A percentile compares a stretch with the other conserved stretches of the same genome.
phyloP scores from a whole-genome alignment of 2,329 filamentous ascomycete species.

The Botrytis fabae region DNA sequence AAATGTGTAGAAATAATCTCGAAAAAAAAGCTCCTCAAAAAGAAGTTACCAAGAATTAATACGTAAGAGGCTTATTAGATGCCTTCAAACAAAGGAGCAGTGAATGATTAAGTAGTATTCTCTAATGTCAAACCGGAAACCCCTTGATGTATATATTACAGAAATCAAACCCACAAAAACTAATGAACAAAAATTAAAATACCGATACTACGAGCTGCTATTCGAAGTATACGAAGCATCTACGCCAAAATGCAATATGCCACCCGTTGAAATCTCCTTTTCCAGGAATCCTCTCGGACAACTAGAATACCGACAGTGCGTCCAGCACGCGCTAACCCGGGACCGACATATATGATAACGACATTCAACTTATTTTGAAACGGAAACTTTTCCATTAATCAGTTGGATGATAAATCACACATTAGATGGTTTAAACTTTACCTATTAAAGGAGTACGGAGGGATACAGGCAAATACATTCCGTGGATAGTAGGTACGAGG shows the following conservation, averaged over 20 bases:
- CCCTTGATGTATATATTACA: neutral
- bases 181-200: neutral
- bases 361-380: neutral
- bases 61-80: neutral
- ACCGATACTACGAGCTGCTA: neutral
- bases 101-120: neutral
- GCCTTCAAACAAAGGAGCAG: neutral
- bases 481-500: no score
- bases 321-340: neutral
- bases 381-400: neutral
- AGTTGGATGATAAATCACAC: neutral
- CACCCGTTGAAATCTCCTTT: neutral
- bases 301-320: slow-evolving; percentile 16
- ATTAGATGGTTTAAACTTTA: no score
- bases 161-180: neutral
- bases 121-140: neutral
- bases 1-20: neutral
- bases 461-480: no score
- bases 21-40: neutral
- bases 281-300: slow-evolving; percentile 15
- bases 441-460: no score
- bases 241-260: neutral
- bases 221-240: neutral
- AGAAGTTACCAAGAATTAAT: neutral
- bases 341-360: neutral